Evolutionary conservation across 805 yeast genomes (phyloP), one percentile per base, ranked within the genome.

Genomic region (Kodamaea kakaduensis): DNA sequence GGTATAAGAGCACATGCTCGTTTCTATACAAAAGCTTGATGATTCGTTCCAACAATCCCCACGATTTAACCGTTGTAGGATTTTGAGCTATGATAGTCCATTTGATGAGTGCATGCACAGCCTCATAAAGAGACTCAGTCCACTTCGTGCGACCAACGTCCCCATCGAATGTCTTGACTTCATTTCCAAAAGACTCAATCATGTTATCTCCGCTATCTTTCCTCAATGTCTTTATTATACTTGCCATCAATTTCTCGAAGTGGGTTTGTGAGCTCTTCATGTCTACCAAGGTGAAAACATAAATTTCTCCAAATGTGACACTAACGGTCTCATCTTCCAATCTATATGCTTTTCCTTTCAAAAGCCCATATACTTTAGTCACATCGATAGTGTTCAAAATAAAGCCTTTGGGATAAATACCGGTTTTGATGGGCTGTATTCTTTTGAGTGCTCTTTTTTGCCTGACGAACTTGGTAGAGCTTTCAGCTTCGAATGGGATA

Each of bases 21-120:
- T 15, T 26, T 13, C 29, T 26, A 12, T 6, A 6, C 19, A 26
- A 26, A n/a, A 26, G 9, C 17, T 19, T 15, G 9, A 26, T n/a
- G 3, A 16, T 9, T 9, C 29, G 15, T 6, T 26, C 17, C 9
- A 59, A 14, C 1, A 45, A 31, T 10, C 35, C 38, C 48, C 52
- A 41, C n/a, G 46, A 30, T n/a, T 27, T 42, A 3, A 41, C 48
- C 3, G 44, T 15, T 2, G 63, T 58, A 5, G 43, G 32, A 24
- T 56, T 54, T 29, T 64, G 68, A 3, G 54, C 16, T 10, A 60
- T 55, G 15, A 66, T 44, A 20, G 42, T 32, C 71, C 71, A 66
- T 25, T 49, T 44, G 4, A 61, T 42, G 6, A 65, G 25, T 0
- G 42, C 44, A 18, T 43, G 43, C 2, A 61, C 25, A 2, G 58